A percentile compares a stretch with the other conserved stretches of the same genome.
These are phyloP conservation scores for Chenopodium quinoa DNA, from an alignment of 148 eudicot genomes.

Conservation along the genomic window DNA sequence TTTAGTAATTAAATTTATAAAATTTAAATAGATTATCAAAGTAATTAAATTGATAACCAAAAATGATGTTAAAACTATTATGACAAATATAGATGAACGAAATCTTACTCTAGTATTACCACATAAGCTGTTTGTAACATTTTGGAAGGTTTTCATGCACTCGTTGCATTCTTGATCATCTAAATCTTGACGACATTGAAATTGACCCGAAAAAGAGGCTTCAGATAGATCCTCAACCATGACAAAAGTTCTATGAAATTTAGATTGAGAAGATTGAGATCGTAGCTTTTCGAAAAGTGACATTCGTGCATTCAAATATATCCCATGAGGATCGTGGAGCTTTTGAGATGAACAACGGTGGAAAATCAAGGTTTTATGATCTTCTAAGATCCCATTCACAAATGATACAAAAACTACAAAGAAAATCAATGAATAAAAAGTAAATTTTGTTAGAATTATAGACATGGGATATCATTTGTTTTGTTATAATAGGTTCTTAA, in stretches of 20 bases:
- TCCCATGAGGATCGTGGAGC: neutral
- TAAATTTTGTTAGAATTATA: neutral
- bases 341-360: conserved; percentile 24
- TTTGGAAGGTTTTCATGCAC: conserved; percentile 19
- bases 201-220: conserved; percentile 21
- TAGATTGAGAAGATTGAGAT: conserved; percentile 32
- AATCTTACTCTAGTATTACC: conserved; percentile 1
- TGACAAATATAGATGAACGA: too few relatives aligned
- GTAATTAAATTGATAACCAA: neutral
- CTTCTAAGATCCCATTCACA: neutral
- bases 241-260: conserved; percentile 32
- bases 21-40: too few relatives aligned
- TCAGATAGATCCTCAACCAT: conserved; percentile 6
- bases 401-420: neutral
- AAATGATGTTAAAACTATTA: too few relatives aligned
- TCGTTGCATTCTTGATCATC: conserved; percentile 29
- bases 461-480: conserved; percentile 13
- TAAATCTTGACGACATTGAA: conserved; percentile 28
- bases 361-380: conserved; percentile 25
- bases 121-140: conserved; percentile 10
- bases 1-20: too few relatives aligned
- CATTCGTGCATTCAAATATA: conserved; percentile 1
- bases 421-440: neutral
- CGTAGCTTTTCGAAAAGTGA: conserved; percentile 26
- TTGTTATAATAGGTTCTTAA: conserved; percentile 2